Evolutionary conservation across 1,284 basidiomycete species (phyloP), one percentile per base, ranked within the genome.

Genomic region (Phenoliferia sp.): DNA sequence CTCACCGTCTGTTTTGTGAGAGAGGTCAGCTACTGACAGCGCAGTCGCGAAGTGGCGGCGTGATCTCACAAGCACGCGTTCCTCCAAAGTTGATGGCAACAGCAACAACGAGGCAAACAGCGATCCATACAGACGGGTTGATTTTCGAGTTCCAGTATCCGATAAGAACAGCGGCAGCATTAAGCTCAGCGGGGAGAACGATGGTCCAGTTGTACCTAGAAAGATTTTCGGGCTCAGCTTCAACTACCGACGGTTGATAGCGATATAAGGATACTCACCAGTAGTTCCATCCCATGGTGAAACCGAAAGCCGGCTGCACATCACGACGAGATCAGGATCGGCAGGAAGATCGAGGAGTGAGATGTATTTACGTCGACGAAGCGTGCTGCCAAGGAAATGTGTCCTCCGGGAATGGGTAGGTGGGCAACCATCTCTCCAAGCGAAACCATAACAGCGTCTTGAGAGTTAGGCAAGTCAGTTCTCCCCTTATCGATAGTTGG

Each of bases 201-300:
- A 70, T 67, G 35, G 68, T 69, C 66, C 73, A 76, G 59, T 73
- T 74, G 70, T 77, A 78, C 67, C 56, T n/a, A n/a, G n/a, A n/a
- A n/a, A n/a, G n/a, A n/a, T n/a, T n/a, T n/a, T n/a, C n/a, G n/a
- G n/a, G n/a, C n/a, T n/a, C n/a, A n/a, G n/a, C n/a, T n/a, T n/a
- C n/a, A n/a, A n/a, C n/a, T n/a, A n/a, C n/a, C n/a, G n/a, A n/a
- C n/a, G n/a, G n/a, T n/a, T n/a, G n/a, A n/a, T n/a, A n/a, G n/a
- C n/a, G n/a, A n/a, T n/a, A n/a, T n/a, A n/a, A n/a, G n/a, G n/a
- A n/a, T n/a, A 77, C 84, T 90, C 68, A 88, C 80, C 22, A 77
- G 77, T 90, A 90, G 75, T 90, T 87, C 88, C 88, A 92, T 15
- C 66, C 89, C 90, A 85, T 89, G 19, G 90, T 85, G 75, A 92